Base-by-base conservation (phyloP, 2,329 filamentous ascomycete genomes). In the Calonectria honghensis region DNA sequence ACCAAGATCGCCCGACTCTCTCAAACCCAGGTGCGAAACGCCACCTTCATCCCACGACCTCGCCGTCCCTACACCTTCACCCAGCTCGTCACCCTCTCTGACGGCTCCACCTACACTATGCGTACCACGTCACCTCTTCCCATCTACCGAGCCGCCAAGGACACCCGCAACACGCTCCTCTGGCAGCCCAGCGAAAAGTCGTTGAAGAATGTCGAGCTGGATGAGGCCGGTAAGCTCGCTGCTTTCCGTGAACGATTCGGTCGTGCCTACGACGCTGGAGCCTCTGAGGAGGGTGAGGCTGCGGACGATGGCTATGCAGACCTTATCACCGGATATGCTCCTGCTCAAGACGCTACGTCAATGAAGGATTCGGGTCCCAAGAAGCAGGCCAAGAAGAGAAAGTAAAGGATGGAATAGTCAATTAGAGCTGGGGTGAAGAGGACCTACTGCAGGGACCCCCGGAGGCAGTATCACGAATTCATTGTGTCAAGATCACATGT, bases 31-130 rank as follows among this genome's bases (percentile, higher is more conserved):
- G 89, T 92, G 83, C 93, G 96, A 75, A 92, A 95, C 84, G 97
- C 97, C 68, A 96, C 94, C 31, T 94, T 98, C 77, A 91, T 98
- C 83, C 91, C 91, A 76, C 95, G 97, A 20, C 96, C 96, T n/a
- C 94, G 96, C 82, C 92, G 96, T 7, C 96, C 97, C 52, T 98
- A 98, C 90, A 95, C 94, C 79, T 98, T 98, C 89, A 98, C 96
- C n/a, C 97, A 99, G 87, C 91, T 99, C 75, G 90, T 99, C 79
- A 96, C 96, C 69, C 93, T 98, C 77, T 95, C 94, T 51, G 97
- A 99, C 88, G 97, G 97, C 80, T 94, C 92, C 82, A 94, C 96
- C 74, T 98, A 92, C 86, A 93, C 94, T 64, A 90, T 93, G 82
- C 94, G 94, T 83, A 96, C 95, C 31, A 95, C 94, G 14, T 95